These are phyloP conservation scores for Diaporthe amygdali DNA, from an alignment of 2,329 filamentous ascomycete species.

Conservation along the genomic window DNA sequence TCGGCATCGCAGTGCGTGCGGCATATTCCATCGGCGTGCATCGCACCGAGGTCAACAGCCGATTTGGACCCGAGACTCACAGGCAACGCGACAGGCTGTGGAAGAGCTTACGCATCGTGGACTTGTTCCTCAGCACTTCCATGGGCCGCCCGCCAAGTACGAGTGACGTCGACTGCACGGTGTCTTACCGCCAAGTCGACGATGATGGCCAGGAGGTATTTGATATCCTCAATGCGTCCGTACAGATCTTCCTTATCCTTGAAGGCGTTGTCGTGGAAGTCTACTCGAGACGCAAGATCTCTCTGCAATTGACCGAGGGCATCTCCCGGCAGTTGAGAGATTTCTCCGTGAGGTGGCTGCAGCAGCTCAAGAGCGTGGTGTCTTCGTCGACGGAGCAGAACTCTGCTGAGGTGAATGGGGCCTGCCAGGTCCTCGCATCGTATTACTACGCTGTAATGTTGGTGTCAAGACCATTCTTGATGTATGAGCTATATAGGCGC, in stretches of 20 bases:
- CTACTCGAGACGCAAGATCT: constrained; percentile 59
- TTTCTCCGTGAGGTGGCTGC: constrained; percentile 56
- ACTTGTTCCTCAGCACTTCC: constrained; percentile 57
- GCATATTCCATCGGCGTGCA: constrained; percentile 60
- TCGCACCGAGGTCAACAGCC: constrained; percentile 57
- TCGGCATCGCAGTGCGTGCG: constrained; percentile 57
- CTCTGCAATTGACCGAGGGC: constrained; percentile 56
- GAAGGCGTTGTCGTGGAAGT: constrained; percentile 57
- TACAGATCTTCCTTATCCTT: constrained; percentile 57
- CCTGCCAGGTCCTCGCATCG: constrained; percentile 56
- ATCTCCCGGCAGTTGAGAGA: constrained; percentile 58
- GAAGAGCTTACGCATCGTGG: constrained; percentile 58
- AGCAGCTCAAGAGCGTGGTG: constrained; percentile 46
- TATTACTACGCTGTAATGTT: constrained; percentile 65
- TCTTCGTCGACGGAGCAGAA: constrained; percentile 31
- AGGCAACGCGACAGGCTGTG: constrained; percentile 55
- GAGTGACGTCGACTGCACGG: constrained; percentile 60
- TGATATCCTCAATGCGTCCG: constrained; percentile 56
- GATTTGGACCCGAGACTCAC: constrained; percentile 51
- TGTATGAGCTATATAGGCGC: constrained; percentile 57
- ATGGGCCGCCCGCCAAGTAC: constrained; percentile 61
- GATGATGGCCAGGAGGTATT: constrained; percentile 44
- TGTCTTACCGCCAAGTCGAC: constrained; percentile 47
- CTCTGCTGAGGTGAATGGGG: constrained; percentile 45
- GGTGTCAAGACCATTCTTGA: constrained; percentile 59